Conservation (phyloP, 1,284 basidiomycete species). For the Cutaneotrichosporon mucoides region DNA sequence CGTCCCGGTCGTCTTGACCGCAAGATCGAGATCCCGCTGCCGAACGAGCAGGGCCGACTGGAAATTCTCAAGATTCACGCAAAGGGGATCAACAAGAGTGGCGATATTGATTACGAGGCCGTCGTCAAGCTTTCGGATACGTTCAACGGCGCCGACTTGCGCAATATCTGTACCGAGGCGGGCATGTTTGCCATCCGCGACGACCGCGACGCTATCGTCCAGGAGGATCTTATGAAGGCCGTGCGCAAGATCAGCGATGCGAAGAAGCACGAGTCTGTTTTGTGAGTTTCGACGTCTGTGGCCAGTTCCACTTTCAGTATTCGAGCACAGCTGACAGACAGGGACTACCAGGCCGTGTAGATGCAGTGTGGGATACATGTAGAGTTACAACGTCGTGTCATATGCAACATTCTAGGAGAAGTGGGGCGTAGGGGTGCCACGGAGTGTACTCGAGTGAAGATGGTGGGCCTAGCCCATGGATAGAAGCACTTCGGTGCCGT, state of each 20-base stretch:
- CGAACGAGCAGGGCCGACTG: constrained; percentile 88
- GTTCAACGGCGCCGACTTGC: constrained; percentile 93
- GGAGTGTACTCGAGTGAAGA: too few relatives aligned
- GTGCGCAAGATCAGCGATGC: constrained; percentile 91
- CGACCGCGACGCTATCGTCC: constrained; percentile 82
- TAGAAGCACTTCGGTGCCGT: too few relatives aligned
- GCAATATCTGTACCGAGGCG: constrained; percentile 96
- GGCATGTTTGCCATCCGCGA: constrained; percentile 99
- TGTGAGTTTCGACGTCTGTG: constrained; percentile 3
- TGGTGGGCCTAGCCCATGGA: too few relatives aligned
- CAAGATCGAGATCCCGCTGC: constrained; percentile 97
- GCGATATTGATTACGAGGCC: constrained; percentile 93
- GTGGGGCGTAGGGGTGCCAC: too few relatives aligned
- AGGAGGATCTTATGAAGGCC: constrained; percentile 98
- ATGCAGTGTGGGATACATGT: constrained; percentile 8
- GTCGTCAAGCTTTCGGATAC: constrained; percentile 93
- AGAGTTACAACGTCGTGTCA: constrained; percentile 2
- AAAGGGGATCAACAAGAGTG: constrained; percentile 87
- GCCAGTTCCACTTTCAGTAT: too few relatives aligned
- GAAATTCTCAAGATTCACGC: constrained; percentile 99
- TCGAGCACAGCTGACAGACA: constrained; percentile 1
- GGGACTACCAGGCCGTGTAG: constrained; percentile 39
- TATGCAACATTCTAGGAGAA: constrained; percentile 1
- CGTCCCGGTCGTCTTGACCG: constrained; percentile 94
- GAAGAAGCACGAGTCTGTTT: constrained; percentile 79